phyloP scores from a whole-genome alignment of 2,329 filamentous ascomycete species.

The Penicillium fuscoglaucum region DNA sequence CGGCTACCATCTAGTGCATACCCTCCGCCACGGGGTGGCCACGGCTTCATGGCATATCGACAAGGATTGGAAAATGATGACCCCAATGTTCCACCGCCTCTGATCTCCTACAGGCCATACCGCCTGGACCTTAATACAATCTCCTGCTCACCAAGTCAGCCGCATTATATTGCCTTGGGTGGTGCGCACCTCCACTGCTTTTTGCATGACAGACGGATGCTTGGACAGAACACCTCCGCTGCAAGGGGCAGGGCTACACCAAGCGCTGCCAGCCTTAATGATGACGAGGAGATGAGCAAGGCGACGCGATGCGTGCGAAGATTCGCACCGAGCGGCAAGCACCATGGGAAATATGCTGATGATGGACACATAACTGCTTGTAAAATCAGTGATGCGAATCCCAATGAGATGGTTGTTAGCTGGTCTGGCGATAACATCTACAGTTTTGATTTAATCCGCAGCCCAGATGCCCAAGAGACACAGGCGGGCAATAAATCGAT shows the following conservation, averaged over 20 bases:
- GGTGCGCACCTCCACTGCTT: constrained; percentile 70
- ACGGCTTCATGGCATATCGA: constrained; percentile 47
- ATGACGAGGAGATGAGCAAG: constrained; percentile 57
- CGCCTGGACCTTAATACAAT: constrained; percentile 67
- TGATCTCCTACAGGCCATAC: constrained; percentile 67
- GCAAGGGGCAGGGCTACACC: constrained; percentile 54
- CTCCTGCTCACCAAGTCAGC: constrained; percentile 66
- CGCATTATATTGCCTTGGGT: constrained; percentile 68
- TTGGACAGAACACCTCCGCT: constrained; percentile 57
- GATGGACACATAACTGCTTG: constrained; percentile 68
- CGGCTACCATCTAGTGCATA: constrained; percentile 66
- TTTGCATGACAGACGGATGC: constrained; percentile 67
- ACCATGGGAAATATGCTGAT: constrained; percentile 47
- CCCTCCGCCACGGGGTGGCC: constrained; percentile 50
- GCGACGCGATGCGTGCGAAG: constrained; percentile 66
- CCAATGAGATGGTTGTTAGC: constrained; percentile 67
- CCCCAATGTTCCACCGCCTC: constrained; percentile 59
- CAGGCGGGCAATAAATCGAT: constrained; percentile 29
- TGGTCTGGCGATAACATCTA: constrained; percentile 69
- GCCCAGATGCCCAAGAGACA: constrained; percentile 55
- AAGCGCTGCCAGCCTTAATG: constrained; percentile 42
- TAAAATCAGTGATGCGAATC: constrained; percentile 68
- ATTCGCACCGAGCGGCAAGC: constrained; percentile 63
- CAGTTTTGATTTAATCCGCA: constrained; percentile 63
- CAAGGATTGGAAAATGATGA: constrained; percentile 46